Conservation (phyloP, 1,139 yeast genomes). For the Blastobotrys arbuscula region DNA sequence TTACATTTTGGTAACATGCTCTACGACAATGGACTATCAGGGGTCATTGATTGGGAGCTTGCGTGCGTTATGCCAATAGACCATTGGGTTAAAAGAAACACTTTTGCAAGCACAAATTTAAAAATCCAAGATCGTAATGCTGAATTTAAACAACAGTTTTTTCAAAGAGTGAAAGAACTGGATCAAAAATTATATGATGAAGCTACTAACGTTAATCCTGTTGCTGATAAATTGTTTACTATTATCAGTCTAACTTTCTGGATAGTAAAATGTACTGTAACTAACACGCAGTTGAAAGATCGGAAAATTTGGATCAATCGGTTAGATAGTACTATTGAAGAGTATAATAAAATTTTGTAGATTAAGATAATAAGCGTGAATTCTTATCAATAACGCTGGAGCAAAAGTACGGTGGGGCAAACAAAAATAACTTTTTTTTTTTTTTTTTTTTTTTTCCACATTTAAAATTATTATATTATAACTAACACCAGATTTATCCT, state of each 20-base stretch:
- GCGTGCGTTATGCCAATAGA: constrained; percentile 9
- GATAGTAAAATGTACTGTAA: constrained; percentile 13
- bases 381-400: background rate
- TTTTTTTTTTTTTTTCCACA: no score
- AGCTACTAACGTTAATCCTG: constrained; percentile 1
- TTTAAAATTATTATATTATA: no score
- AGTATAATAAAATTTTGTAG: background rate
- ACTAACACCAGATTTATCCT: no score
- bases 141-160: constrained; percentile 3
- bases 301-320: constrained; percentile 3
- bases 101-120: constrained; percentile 1
- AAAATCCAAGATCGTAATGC: background rate
- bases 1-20: constrained; percentile 15
- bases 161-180: background rate
- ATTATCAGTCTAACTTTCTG: constrained; percentile 13
- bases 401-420: background rate
- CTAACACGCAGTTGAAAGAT: constrained; percentile 12
- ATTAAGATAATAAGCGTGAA: background rate
- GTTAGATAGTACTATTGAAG: background rate
- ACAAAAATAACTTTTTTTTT: no score
- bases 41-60: constrained; percentile 15
- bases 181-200: constrained; percentile 5
- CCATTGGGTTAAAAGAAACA: constrained; percentile 12
- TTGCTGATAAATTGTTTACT: constrained; percentile 3
- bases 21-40: constrained; percentile 9